Evolutionary conservation across 108 stramenopile genomes (phyloP), one percentile per base, ranked within the genome.

Genomic region (Schizochytrium sp.): DNA sequence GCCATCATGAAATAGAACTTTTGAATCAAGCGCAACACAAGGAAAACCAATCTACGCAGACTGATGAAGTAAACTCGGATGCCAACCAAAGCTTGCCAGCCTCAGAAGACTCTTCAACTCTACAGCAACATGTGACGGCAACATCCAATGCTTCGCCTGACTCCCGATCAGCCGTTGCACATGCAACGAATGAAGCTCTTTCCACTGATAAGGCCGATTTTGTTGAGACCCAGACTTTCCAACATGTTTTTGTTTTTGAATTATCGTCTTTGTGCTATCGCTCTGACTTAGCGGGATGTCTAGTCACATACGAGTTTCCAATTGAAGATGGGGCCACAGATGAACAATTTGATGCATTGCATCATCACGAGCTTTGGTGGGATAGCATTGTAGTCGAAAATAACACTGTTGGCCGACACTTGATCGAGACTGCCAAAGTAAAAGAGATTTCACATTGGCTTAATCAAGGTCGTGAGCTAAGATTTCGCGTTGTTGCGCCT

Each of bases 291-390:
- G 53, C 50, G 10, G 76, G 76, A 1, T n/a, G 38, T 5, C 53
- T 83, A 7, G 76, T 83, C 17, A 55, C 76, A 8, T 83, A 83
- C 47, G 55, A 5, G 50, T 83, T 83, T 83, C 76, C 76, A n/a
- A n/a, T 55, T 5, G 76, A 38, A 5, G 76, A 83, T 8, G 15
- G 47, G 17, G 76, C 28, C 28, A 44, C 15, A 0, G 12, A 10
- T 12, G 2, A 44, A 38, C 42, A 69, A 15, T 38, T 44, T 69
- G 19, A 69, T 8, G 50, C 28, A n/a, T 8, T 83, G 8, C 76
- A 83, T 40, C 15, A 49, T 10, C 76, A 83, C 47, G 76, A 83
- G 2, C 2, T 83, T 2, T 83, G 76, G 76, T 83, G 76, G 76
- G 76, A 83, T 40, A 83, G 76, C 53, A 10, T 55, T 7, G 76